Percentiles rank a stretch among this genome's conserved stretches.
These are phyloP conservation scores for Ambrosia hybrid DNA, from an alignment of 140 eudicot genomes.

Conservation along the genomic window DNA sequence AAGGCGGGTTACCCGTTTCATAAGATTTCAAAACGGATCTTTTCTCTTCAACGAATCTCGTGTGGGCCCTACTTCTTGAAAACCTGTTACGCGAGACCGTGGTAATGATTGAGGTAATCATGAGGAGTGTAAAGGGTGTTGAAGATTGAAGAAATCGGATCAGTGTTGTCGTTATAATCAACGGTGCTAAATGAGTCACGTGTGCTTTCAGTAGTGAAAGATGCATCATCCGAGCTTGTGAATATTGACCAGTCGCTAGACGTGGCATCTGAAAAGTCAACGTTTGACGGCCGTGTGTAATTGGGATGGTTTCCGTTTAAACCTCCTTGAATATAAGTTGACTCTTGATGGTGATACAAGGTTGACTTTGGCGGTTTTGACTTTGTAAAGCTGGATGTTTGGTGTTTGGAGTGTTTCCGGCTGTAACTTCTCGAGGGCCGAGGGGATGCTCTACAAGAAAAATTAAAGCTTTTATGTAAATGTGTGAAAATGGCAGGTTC, in stretches of 20 bases:
- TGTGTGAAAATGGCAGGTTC: conserved; percentile 1
- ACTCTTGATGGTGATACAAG: conserved; percentile 33
- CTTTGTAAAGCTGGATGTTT: conserved; percentile 33
- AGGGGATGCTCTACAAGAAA: conserved; percentile 63
- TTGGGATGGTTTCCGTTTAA: conserved; percentile 20
- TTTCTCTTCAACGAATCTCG: conserved; percentile 43
- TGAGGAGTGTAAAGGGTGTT: conserved; percentile 35
- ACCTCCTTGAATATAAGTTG: conserved; percentile 22
- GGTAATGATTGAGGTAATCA: conserved; percentile 42
- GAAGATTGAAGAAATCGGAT: conserved; percentile 60
- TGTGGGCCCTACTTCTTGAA: conserved; percentile 49
- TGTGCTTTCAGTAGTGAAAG: conserved; percentile 90
- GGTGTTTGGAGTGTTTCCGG: conserved; percentile 41
- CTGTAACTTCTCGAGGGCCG: conserved; percentile 47
- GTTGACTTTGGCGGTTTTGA: conserved; percentile 46
- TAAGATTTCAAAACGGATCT: conserved; percentile 29
- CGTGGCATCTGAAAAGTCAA: conserved; percentile 65
- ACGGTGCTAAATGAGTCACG: conserved; percentile 81
- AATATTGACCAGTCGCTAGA: conserved; percentile 86
- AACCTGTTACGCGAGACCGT: conserved; percentile 57
- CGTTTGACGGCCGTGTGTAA: conserved; percentile 30
- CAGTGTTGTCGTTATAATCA: conserved; percentile 54
- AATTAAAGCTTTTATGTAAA: background rate
- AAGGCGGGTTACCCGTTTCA: conserved; percentile 32
- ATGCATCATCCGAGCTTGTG: conserved; percentile 89